These are phyloP conservation scores for Silene uniflora DNA, from an alignment of 148 eudicot genomes.

Conservation along the genomic window DNA sequence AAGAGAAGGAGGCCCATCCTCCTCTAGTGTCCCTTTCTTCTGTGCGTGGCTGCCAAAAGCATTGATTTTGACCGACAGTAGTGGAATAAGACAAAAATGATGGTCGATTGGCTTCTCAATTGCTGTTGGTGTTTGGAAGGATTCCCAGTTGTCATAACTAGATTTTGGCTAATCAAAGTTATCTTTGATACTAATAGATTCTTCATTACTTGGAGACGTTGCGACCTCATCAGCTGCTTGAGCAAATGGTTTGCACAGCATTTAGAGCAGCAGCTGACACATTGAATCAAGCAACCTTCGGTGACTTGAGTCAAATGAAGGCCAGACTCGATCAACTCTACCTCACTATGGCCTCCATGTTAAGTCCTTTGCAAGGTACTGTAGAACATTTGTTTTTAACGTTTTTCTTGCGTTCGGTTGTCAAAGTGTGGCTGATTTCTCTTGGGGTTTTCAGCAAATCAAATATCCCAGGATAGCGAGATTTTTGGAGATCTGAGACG, in stretches of 20 bases:
- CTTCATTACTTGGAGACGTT: slow-evolving; percentile 96
- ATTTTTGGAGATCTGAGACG: slow-evolving; percentile 58
- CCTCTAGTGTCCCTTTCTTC: not conserved
- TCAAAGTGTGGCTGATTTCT: not conserved
- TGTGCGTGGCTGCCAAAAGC: not conserved
- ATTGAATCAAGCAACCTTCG: slow-evolving; percentile 60
- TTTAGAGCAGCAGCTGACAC: slow-evolving; percentile 82
- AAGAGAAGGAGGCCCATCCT: not conserved
- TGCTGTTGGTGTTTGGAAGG: slow-evolving; percentile 2
- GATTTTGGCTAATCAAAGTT: slow-evolving; percentile 14
- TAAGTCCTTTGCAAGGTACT: slow-evolving; percentile 71
- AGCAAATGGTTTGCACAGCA: slow-evolving; percentile 92
- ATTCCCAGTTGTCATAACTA: not conserved
- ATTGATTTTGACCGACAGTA: not conserved
- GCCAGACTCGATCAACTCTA: slow-evolving; percentile 69
- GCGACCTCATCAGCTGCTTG: slow-evolving; percentile 79
- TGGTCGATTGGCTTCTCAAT: not conserved
- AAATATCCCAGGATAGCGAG: slow-evolving; percentile 41
- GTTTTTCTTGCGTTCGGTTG: slow-evolving; percentile 13
- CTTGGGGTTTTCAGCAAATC: slow-evolving; percentile 50
- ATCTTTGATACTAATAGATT: slow-evolving; percentile 35
- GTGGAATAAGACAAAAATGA: not conserved
- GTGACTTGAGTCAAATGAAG: slow-evolving; percentile 60
- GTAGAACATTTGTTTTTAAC: not conserved
- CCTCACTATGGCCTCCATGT: slow-evolving; percentile 55